Conservation (phyloP, 805 yeast genomes). For the Cyberlindnera subsufficiens region DNA sequence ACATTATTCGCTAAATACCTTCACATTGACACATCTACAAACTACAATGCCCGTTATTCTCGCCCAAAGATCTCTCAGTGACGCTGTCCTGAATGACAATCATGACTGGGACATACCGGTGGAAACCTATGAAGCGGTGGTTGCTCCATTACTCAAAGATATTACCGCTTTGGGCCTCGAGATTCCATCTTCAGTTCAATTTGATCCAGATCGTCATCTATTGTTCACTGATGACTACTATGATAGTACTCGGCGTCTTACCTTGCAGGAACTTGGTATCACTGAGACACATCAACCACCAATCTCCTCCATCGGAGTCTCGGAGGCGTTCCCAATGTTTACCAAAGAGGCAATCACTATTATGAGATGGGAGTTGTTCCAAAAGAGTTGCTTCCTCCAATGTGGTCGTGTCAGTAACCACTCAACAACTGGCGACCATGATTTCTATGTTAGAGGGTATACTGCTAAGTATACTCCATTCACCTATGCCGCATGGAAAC, state of each 20-base stretch:
- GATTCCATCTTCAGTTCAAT: slow-evolving; percentile 21
- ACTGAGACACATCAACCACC: slow-evolving; percentile 32
- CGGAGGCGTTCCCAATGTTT: slow-evolving; percentile 56
- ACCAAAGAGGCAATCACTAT: slow-evolving; percentile 54
- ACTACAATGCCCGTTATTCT: no score
- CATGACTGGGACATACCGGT: no score
- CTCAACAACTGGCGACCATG: slow-evolving; percentile 43
- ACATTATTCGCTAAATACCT: no score
- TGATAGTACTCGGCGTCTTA: slow-evolving; percentile 30
- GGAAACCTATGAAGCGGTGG: slow-evolving; percentile 7
- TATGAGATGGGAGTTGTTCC: slow-evolving; percentile 50
- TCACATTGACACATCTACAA: no score
- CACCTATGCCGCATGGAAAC: slow-evolving; percentile 51
- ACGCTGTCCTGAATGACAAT: no score
- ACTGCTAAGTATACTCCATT: slow-evolving; percentile 43
- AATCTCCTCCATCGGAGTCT: slow-evolving; percentile 49
- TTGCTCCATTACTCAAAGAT: slow-evolving; percentile 12
- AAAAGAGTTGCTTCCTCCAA: slow-evolving; percentile 37
- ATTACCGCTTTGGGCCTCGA: slow-evolving; percentile 14
- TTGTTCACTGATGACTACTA: slow-evolving; percentile 32
- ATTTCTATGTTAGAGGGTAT: slow-evolving; percentile 46
- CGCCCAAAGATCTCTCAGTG: no score
- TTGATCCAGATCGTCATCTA: slow-evolving; percentile 34
- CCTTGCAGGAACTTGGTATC: slow-evolving; percentile 46
- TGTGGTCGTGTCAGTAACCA: slow-evolving; percentile 37